Evolutionary conservation across 2,329 filamentous ascomycete genomes (phyloP).

Genomic region (Amauroascus niger): DNA sequence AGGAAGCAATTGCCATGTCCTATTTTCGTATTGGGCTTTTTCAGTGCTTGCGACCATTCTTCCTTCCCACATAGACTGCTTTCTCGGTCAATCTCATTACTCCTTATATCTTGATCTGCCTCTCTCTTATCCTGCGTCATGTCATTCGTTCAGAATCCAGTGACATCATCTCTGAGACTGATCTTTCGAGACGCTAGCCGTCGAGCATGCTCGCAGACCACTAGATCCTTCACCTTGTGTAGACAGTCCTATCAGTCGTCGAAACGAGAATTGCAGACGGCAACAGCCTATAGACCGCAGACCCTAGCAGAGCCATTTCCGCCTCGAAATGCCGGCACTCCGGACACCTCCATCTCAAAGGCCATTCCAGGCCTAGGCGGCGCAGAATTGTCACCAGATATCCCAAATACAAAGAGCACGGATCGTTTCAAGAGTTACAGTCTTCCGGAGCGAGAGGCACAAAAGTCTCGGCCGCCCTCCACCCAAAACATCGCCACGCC

Average conservation of each 20-base stretch:
- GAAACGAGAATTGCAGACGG: slow-evolving; percentile 55
- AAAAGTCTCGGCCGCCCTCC: slow-evolving; percentile 50
- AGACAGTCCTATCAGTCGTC: slow-evolving; percentile 39
- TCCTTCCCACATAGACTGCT: neutral
- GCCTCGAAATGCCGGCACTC: slow-evolving; percentile 49
- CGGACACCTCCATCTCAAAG: slow-evolving; percentile 53
- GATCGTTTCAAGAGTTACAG: slow-evolving; percentile 36
- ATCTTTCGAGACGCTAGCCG: slow-evolving; percentile 31
- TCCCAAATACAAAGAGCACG: slow-evolving; percentile 11
- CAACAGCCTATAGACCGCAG: slow-evolving; percentile 54
- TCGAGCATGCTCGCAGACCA: slow-evolving; percentile 32
- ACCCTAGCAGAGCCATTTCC: slow-evolving; percentile 45
- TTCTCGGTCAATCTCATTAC: neutral
- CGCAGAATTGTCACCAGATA: slow-evolving; percentile 34
- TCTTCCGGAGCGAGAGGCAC: slow-evolving; percentile 54
- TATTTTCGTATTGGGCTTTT: neutral
- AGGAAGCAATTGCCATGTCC: neutral
- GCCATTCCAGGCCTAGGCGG: slow-evolving; percentile 41
- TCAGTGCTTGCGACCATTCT: neutral
- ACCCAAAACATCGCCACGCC: slow-evolving; percentile 21
- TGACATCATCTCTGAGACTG: slow-evolving; percentile 42
- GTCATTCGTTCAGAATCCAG: slow-evolving; percentile 34
- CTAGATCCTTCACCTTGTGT: slow-evolving; percentile 42
- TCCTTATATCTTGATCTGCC: neutral
- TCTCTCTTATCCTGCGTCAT: slow-evolving; percentile 24